Evolutionary conservation across 2,329 filamentous ascomycete species (phyloP).

Genomic region (Waltergamsia citrina): DNA sequence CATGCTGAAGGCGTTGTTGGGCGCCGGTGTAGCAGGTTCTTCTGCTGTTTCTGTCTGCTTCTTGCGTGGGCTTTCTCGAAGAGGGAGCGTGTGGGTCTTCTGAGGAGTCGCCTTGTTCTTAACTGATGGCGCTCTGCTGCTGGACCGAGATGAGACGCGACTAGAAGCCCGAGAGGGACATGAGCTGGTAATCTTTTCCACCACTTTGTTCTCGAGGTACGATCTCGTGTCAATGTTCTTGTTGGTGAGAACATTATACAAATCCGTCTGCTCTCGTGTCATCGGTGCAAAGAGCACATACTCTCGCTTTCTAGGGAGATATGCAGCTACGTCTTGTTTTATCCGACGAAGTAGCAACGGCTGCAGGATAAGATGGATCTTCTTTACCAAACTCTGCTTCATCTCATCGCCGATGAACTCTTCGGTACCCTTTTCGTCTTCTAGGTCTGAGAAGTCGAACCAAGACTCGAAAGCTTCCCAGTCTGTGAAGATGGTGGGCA

Average conservation of each 20-base stretch:
- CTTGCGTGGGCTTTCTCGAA: constrained; percentile 24
- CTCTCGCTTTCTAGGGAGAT: constrained; percentile 92
- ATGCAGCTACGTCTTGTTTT: constrained; percentile 85
- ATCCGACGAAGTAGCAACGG: constrained; percentile 80
- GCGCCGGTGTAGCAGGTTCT: constrained; percentile 8
- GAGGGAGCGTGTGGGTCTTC: constrained; percentile 17
- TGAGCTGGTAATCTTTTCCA: constrained; percentile 45
- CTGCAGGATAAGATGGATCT: constrained; percentile 87
- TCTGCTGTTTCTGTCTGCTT: constrained; percentile 12
- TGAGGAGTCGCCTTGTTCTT: constrained; percentile 8
- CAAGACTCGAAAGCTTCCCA: constrained; percentile 88
- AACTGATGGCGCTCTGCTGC: constrained; percentile 3
- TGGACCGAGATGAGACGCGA: constrained; percentile 14
- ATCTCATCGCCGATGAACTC: constrained; percentile 72
- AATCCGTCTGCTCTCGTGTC: constrained; percentile 79
- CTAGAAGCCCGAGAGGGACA: constrained; percentile 11
- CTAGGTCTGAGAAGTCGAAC: constrained; percentile 93
- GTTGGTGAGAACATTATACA: constrained; percentile 62
- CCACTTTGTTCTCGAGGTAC: constrained; percentile 73
- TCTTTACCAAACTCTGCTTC: constrained; percentile 44
- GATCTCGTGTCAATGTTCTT: constrained; percentile 53
- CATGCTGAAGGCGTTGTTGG: constrained; percentile 37
- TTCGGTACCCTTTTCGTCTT: constrained; percentile 71
- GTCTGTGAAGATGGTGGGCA: constrained; percentile 88
- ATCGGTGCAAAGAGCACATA: constrained; percentile 93